Conservation (phyloP, 1,139 yeast species). For the Zygoascus meyerae region DNA sequence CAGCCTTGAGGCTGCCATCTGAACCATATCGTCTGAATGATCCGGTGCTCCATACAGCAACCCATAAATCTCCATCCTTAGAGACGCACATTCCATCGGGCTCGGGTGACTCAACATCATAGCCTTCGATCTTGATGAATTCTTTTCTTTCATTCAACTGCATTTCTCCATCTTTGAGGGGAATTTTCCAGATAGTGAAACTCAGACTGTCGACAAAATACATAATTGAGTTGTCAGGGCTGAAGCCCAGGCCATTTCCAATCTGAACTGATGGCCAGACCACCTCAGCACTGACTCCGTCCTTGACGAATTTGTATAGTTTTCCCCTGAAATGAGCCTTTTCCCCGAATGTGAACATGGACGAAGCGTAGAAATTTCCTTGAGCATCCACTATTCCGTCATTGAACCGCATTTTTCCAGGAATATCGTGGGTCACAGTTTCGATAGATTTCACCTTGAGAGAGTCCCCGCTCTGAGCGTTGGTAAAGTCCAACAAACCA, state of each 20-base stretch:
- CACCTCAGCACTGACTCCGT: constrained; percentile 7
- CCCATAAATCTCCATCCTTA: constrained; percentile 54
- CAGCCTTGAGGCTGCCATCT: constrained; percentile 48
- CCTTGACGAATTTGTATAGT: constrained; percentile 25
- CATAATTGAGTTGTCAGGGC: constrained; percentile 44
- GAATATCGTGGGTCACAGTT: constrained; percentile 15
- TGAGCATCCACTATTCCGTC: constrained; percentile 35
- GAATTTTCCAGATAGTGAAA: constrained; percentile 54
- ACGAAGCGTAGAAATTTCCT: constrained; percentile 33
- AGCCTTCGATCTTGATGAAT: constrained; percentile 9
- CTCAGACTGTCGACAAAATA: constrained; percentile 71
- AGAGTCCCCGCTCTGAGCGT: constrained; percentile 18
- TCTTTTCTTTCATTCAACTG: constrained; percentile 23
- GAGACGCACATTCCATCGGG: constrained; percentile 76
- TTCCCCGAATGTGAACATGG: constrained; percentile 24
- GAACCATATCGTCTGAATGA: constrained; percentile 47
- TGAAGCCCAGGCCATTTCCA: constrained; percentile 73
- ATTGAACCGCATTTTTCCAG: constrained; percentile 26
- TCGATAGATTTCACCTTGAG: constrained; percentile 17
- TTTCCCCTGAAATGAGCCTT: constrained; percentile 25
- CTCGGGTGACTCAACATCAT: constrained; percentile 6
- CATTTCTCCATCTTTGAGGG: constrained; percentile 46
- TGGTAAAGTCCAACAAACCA: constrained; percentile 26
- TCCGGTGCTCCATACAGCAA: constrained; percentile 62
- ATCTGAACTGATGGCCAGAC: constrained; percentile 17